Conservation (phyloP, 331 rosid genomes). For the Dryas integrifolia region DNA sequence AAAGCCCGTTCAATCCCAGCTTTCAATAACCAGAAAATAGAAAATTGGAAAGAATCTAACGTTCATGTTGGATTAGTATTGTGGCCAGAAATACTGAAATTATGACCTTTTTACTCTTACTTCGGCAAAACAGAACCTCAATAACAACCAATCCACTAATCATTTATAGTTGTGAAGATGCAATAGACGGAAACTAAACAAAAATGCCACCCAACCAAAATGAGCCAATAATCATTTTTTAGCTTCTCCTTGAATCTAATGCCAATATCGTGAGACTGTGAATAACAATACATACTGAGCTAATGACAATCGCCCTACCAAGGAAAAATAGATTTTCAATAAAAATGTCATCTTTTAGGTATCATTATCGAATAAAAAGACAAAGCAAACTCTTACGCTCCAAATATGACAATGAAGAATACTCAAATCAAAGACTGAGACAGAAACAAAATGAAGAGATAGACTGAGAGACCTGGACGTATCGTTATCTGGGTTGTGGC, state of each 20-base stretch:
- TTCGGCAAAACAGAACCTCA: background rate
- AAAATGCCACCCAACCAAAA: background rate
- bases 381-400: background rate
- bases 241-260: background rate
- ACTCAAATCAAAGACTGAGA: background rate
- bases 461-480: slow-evolving; percentile 26
- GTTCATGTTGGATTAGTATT: too few species aligned
- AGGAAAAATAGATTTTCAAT: too few species aligned
- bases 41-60: too few species aligned
- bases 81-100: too few species aligned
- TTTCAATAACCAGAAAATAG: too few species aligned
- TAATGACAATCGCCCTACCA: too few species aligned
- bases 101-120: too few species aligned
- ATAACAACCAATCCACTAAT: background rate
- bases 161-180: background rate
- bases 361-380: background rate
- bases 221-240: background rate
- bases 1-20: too few species aligned
- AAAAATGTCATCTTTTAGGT: background rate
- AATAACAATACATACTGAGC: too few species aligned
- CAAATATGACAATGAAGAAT: too few species aligned
- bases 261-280: background rate
- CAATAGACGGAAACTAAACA: background rate
- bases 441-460: background rate
- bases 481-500: slow-evolving; percentile 41